Evolutionary conservation across 2,329 filamentous ascomycete species (phyloP), one percentile per base, ranked within the genome.

Genomic region (Pseudogymnoascus sp.): DNA sequence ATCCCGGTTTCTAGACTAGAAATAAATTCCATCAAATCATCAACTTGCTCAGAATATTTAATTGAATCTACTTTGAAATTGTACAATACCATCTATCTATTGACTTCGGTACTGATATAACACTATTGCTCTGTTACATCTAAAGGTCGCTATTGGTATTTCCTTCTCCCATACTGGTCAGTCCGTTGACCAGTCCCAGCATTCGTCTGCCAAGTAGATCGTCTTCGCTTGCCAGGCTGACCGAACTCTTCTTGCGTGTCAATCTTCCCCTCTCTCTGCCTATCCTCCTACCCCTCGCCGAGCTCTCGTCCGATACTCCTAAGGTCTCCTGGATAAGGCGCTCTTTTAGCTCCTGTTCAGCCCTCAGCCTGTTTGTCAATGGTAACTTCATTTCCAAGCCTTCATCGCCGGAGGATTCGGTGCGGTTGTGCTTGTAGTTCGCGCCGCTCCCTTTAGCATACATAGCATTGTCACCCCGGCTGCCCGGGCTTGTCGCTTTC

Each of bases 321-420:
- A 68, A 50, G 9, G 67, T 65, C 38, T 69, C 67, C 43, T 60
- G 66, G 9, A 70, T 25, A 53, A 70, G 64, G n/a, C 60, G 64
- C 61, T 70, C 66, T 50, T 69, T 70, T 68, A 84, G 85, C 59
- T 71, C 73, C 37, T 72, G 73, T 5, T 71, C 65, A 14, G 77
- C 73, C 0, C 72, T 72, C 0, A 73, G 67, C 63, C 70, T 65
- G 22, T 38, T 59, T 58, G 66, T 64, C n/a, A 64, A 60, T 53
- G 80, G 82, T 77, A 87, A 83, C 67, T 82, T 85, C 78, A 96
- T 96, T 74, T 96, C 92, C 8, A 97, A 73, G 59, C 95, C 91
- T 65, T 96, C 91, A 35, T 94, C 90, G 0, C 85, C 89, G 9
- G 67, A 69, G 47, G 68, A 70, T 60, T 71, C 69, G 1, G 62